phyloP scores from a whole-genome alignment of 768 basidiomycete species.

The Tephrocybe sp. region DNA sequence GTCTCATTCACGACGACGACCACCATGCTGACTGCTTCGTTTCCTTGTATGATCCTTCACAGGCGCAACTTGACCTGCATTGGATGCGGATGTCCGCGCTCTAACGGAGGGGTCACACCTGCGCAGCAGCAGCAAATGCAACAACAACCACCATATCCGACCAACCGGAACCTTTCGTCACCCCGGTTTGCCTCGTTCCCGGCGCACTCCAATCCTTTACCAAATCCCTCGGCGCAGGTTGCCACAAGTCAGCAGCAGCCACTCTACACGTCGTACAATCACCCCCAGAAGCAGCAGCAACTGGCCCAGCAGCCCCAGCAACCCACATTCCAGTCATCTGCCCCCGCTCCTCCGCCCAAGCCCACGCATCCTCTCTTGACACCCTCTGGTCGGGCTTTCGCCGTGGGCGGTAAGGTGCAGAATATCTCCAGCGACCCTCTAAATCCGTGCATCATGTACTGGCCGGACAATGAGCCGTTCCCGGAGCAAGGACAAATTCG shows the following conservation, averaged over 20 bases:
- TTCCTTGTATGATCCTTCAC: slow-evolving; percentile 47
- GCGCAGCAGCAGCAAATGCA: slow-evolving; percentile 21
- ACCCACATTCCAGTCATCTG: slow-evolving; percentile 16
- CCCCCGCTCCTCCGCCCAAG: slow-evolving; percentile 30
- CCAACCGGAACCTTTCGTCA: slow-evolving; percentile 24
- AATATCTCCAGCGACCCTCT: slow-evolving; percentile 75
- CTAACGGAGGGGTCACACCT: slow-evolving; percentile 28
- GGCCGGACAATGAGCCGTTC: slow-evolving; percentile 86
- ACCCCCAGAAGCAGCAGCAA: slow-evolving; percentile 13
- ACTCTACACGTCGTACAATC: slow-evolving; percentile 14
- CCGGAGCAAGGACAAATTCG: slow-evolving; percentile 80
- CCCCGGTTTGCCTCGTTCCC: slow-evolving; percentile 31
- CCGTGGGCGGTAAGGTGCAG: slow-evolving; percentile 73
- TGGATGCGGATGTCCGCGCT: slow-evolving; percentile 67
- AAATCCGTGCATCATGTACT: slow-evolving; percentile 79
- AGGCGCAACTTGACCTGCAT: slow-evolving; percentile 79
- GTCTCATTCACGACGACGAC: slow-evolving; percentile 13
- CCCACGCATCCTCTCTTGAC: slow-evolving; percentile 72
- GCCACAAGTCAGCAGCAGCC: slow-evolving; percentile 1
- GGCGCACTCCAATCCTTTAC: slow-evolving; percentile 10
- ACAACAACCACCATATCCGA: slow-evolving; percentile 23
- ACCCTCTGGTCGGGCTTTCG: slow-evolving; percentile 77
- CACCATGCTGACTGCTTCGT: slow-evolving; percentile 43
- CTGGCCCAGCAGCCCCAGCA: slow-evolving; percentile 9
- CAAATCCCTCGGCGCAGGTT: slow-evolving; percentile 4